These are phyloP conservation scores for Ananas comosus DNA, from an alignment of 176 grass and related monocot species.

Conservation along the genomic window DNA sequence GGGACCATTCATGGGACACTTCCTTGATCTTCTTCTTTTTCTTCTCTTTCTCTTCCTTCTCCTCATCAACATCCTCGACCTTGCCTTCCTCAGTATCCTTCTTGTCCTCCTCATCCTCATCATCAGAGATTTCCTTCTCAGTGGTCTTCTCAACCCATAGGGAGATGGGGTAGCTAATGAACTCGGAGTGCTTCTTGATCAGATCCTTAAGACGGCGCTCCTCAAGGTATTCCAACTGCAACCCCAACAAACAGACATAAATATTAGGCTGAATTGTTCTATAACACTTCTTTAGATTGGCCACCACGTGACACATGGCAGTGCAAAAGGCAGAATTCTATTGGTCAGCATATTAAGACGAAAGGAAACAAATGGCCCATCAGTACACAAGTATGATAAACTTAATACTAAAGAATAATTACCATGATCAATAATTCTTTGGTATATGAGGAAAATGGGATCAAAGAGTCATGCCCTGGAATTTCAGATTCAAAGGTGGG, in stretches of 20 bases:
- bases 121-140: conserved; percentile 93
- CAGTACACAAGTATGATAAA: too few relatives aligned
- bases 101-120: conserved; percentile 97
- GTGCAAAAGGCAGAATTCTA: too few relatives aligned
- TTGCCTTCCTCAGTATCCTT: conserved; percentile 92
- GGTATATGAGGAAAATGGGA: too few relatives aligned
- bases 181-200: conserved; percentile 95
- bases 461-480: too few relatives aligned
- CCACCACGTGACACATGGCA: too few relatives aligned
- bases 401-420: too few relatives aligned
- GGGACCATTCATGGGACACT: conserved; percentile 85
- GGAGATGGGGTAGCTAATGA: conserved; percentile 97
- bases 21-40: conserved; percentile 99
- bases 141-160: conserved; percentile 94
- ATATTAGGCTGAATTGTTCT: not conserved
- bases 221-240: conserved; percentile 89
- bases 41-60: conserved; percentile 81
- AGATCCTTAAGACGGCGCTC: conserved; percentile 91
- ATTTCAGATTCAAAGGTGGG: too few relatives aligned
- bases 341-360: too few relatives aligned
- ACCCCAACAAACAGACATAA: not conserved
- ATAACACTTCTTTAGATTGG: not conserved
- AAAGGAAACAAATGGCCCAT: too few relatives aligned
- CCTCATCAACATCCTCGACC: conserved; percentile 86
- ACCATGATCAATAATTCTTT: too few relatives aligned